These are phyloP conservation scores for Aureobasidium sp. DNA, from an alignment of 2,329 filamentous ascomycete species.

Conservation along the genomic window DNA sequence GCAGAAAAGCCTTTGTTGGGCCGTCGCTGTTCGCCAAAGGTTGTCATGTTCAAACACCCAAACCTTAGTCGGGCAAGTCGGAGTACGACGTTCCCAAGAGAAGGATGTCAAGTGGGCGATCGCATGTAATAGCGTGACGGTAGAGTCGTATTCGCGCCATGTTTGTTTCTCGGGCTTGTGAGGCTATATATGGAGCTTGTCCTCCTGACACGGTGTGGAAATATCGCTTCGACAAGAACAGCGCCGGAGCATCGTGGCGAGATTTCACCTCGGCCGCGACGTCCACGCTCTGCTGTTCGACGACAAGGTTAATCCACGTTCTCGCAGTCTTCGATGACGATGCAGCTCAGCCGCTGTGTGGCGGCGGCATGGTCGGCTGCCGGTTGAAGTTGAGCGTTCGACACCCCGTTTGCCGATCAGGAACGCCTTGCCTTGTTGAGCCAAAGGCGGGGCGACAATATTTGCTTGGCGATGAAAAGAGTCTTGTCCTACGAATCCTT, in stretches of 20 bases:
- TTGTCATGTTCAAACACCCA: not conserved
- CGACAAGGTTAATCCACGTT: constrained; percentile 12
- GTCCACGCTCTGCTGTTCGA: not conserved
- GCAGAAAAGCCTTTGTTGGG: constrained; percentile 12
- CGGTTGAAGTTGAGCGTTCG: constrained; percentile 11
- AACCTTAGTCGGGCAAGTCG: constrained; percentile 8
- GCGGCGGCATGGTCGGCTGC: constrained; percentile 4
- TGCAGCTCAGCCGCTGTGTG: constrained; percentile 11
- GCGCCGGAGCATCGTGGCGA: not conserved
- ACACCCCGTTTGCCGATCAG: constrained; percentile 8
- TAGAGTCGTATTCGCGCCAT: constrained; percentile 7
- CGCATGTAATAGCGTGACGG: constrained; percentile 11
- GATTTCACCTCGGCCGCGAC: not conserved
- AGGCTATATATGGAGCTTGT: constrained; percentile 10
- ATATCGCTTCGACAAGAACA: not conserved
- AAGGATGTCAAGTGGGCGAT: constrained; percentile 7
- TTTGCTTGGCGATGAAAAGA: constrained; percentile 11
- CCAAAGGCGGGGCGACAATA: constrained; percentile 10
- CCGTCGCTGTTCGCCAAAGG: constrained; percentile 9
- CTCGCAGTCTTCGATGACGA: constrained; percentile 7
- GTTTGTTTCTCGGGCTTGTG: constrained; percentile 1
- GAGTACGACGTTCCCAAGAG: not conserved
- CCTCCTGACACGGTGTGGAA: constrained; percentile 1
- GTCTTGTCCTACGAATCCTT: not conserved
- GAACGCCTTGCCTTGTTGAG: constrained; percentile 4